phyloP scores from a whole-genome alignment of 345 rosid genomes.

The Pelargonium nanum region DNA sequence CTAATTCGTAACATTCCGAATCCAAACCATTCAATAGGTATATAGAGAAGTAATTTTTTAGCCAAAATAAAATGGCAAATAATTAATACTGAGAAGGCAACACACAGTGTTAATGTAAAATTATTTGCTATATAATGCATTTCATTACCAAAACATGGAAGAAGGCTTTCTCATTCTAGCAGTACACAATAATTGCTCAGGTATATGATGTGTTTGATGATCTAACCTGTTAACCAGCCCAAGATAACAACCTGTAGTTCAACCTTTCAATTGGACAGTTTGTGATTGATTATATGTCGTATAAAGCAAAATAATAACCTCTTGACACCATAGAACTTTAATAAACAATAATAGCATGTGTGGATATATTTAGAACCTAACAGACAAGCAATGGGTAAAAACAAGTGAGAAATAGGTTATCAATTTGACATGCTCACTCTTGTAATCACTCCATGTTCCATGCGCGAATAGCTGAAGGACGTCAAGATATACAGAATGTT shows the following conservation, averaged over 20 bases:
- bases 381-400: background rate
- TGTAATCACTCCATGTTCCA: conserved; percentile 94
- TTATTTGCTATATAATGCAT: background rate
- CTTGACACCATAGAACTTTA: background rate
- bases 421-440: conserved; percentile 32
- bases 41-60: no score
- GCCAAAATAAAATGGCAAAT: no score
- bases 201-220: background rate
- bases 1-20: no score
- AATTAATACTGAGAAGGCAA: background rate
- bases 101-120: background rate
- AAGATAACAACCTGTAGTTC: background rate
- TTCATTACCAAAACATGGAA: background rate
- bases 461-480: conserved; percentile 74
- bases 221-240: background rate
- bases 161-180: background rate
- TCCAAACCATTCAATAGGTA: no score
- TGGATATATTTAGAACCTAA: background rate
- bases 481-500: conserved; percentile 42
- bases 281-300: background rate
- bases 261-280: background rate
- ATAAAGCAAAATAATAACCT: no score
- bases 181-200: background rate
- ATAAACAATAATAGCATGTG: background rate
- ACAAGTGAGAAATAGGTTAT: background rate